Evolutionary conservation across 139 green algal genomes (phyloP).

Genomic region (Coelastrella sp.): DNA sequence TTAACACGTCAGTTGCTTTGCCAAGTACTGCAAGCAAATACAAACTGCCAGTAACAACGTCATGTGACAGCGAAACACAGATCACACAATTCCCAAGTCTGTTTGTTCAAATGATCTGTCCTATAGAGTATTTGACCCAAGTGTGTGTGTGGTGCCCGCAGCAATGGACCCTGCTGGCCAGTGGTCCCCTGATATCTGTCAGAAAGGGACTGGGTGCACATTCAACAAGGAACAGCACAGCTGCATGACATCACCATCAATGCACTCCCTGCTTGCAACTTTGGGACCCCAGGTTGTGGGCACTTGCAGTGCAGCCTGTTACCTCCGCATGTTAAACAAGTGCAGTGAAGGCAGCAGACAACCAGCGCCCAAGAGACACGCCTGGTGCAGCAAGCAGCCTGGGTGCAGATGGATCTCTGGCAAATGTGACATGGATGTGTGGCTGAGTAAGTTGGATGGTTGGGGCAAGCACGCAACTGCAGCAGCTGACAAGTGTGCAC

Average conservation of each 20-base stretch:
- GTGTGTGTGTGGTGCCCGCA: neutral
- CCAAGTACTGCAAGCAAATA: too few species aligned
- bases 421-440: neutral
- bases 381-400: constrained; percentile 31
- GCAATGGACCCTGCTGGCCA: neutral
- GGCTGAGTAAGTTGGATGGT: neutral
- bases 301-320: constrained; percentile 21
- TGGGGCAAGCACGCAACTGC: neutral
- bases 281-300: neutral
- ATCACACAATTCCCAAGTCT: neutral
- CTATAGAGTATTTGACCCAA: neutral
- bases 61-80: too few species aligned
- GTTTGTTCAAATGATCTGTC: neutral
- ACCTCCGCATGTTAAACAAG: constrained; percentile 20
- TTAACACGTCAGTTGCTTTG: too few species aligned
- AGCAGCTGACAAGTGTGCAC: neutral
- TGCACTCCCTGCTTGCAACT: neutral
- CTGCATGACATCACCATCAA: neutral
- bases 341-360: neutral
- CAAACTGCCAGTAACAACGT: too few species aligned
- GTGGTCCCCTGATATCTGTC: neutral
- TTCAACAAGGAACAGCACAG: neutral
- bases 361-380: neutral
- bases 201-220: constrained; percentile 24
- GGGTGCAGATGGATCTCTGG: neutral